These are phyloP conservation scores for Udeniomyces megalosporus DNA, from an alignment of 768 basidiomycete genomes.

Conservation along the genomic window DNA sequence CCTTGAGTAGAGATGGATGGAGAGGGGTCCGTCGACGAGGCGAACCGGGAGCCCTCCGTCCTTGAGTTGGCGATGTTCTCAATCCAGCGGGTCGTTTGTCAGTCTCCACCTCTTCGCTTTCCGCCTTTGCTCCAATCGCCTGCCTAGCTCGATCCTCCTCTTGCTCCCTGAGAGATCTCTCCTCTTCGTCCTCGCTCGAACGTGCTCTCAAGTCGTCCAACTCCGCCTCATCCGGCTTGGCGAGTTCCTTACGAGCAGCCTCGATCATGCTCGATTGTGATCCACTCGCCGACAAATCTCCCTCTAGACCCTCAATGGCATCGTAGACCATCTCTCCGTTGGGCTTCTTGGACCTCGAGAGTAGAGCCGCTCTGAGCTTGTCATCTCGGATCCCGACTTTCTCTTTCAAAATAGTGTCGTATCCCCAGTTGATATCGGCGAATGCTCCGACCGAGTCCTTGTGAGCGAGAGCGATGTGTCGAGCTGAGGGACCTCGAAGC, in stretches of 20 bases:
- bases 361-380: not conserved
- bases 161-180: not conserved
- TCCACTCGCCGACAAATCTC: too few relatives aligned
- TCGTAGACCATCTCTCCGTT: not conserved
- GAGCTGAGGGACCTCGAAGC: not conserved
- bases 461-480: constrained; percentile 3
- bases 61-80: too few relatives aligned
- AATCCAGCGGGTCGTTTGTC: too few relatives aligned
- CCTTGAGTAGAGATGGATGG: not conserved
- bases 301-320: not conserved
- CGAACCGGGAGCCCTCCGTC: too few relatives aligned
- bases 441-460: not conserved
- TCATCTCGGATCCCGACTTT: not conserved
- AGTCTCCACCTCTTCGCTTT: not conserved
- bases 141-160: not conserved
- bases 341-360: not conserved
- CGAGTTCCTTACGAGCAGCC: not conserved
- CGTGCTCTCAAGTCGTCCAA: not conserved
- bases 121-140: not conserved
- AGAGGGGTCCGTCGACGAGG: not conserved
- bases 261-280: not conserved
- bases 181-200: not conserved
- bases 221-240: not conserved
- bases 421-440: not conserved
- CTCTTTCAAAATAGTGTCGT: not conserved